These are phyloP conservation scores for Hirsutella thompsonii DNA, from an alignment of 2,329 filamentous ascomycete species.

Conservation along the genomic window DNA sequence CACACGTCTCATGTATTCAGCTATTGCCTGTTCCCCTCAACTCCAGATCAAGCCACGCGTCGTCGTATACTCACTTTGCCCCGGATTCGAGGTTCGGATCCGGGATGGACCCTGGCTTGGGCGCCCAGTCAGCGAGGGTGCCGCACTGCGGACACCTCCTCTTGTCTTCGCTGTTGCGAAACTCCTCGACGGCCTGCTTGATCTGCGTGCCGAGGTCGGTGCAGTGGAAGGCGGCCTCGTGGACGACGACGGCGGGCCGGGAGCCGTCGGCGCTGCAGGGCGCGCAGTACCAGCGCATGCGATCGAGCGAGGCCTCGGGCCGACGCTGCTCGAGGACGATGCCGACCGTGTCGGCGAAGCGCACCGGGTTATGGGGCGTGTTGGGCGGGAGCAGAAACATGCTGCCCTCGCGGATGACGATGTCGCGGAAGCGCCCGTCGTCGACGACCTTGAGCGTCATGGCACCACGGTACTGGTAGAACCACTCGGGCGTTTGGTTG, in stretches of 20 bases:
- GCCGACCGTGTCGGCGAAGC: conserved; percentile 88
- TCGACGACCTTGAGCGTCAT: conserved; percentile 94
- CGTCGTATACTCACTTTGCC: neutral
- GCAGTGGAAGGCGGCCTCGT: conserved; percentile 80
- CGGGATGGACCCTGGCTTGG: conserved; percentile 43
- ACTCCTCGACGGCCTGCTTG: conserved; percentile 76
- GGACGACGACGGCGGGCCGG: conserved; percentile 40
- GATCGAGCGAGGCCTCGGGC: conserved; percentile 57
- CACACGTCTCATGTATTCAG: too few relatives aligned
- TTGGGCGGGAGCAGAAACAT: conserved; percentile 90
- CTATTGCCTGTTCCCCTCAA: too few relatives aligned
- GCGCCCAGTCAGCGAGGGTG: conserved; percentile 57
- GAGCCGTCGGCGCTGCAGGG: conserved; percentile 36
- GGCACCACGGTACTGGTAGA: conserved; percentile 88
- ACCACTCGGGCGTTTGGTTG: conserved; percentile 93
- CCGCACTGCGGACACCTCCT: conserved; percentile 72
- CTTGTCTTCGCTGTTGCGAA: conserved; percentile 52
- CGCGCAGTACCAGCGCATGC: conserved; percentile 82
- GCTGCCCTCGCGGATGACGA: conserved; percentile 83
- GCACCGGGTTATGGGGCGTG: conserved; percentile 90
- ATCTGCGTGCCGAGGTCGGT: conserved; percentile 89
- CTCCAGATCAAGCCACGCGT: too few relatives aligned
- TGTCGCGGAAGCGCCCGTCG: conserved; percentile 57
- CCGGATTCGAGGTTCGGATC: conserved; percentile 38
- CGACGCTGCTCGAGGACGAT: conserved; percentile 82